phyloP scores from a whole-genome alignment of 164 flowering plant species.

The Santalum album region DNA sequence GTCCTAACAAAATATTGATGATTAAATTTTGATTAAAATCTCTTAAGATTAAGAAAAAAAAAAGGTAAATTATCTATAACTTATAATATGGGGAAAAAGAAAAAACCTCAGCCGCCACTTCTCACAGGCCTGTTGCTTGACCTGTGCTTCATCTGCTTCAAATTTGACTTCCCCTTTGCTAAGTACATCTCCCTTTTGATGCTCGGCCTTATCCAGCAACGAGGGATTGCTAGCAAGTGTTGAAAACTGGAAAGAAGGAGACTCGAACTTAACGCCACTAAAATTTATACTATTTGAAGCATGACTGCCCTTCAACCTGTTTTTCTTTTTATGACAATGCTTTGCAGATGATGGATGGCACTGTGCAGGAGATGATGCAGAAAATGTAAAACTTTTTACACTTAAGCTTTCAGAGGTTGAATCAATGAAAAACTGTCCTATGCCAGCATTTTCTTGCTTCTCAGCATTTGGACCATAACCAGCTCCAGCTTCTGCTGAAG shows the following conservation, averaged over 20 bases:
- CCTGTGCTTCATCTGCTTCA: constrained; percentile 10
- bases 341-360: constrained; percentile 16
- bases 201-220: neutral
- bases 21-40: neutral
- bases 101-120: constrained; percentile 42
- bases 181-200: constrained; percentile 7
- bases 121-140: constrained; percentile 31
- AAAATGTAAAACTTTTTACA: constrained; percentile 20
- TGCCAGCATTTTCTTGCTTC: constrained; percentile 4
- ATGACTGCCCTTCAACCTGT: constrained; percentile 24
- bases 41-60: neutral
- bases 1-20: too few species aligned
- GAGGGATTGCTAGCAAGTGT: constrained; percentile 4
- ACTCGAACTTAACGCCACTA: constrained; percentile 3
- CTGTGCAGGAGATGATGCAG: constrained; percentile 21
- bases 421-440: constrained; percentile 5
- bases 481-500: constrained; percentile 9
- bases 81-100: neutral
- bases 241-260: constrained; percentile 7
- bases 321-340: constrained; percentile 28
- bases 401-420: constrained; percentile 10
- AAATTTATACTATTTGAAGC: constrained; percentile 14
- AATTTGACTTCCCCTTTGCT: constrained; percentile 6
- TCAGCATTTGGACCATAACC: neutral
- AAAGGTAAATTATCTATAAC: neutral